These are phyloP conservation scores for Zygoascus sp. DNA, from an alignment of 1,139 yeast species.

Conservation along the genomic window DNA sequence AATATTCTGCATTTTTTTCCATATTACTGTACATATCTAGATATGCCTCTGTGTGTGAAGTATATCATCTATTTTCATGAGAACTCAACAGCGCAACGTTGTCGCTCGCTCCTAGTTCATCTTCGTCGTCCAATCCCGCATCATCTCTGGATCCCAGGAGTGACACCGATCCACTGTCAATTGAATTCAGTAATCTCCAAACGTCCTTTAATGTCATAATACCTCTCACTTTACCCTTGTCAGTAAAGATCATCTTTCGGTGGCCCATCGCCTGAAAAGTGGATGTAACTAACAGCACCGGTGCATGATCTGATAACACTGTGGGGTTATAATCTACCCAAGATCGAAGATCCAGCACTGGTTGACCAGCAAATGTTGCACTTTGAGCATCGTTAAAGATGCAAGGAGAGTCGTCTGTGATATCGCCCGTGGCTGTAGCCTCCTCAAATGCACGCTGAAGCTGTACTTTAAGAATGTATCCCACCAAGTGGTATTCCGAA, in stretches of 20 bases:
- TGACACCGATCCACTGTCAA: slow-evolving; percentile 5
- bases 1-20: neutral
- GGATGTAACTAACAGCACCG: slow-evolving; percentile 45
- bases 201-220: slow-evolving; percentile 67
- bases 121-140: neutral
- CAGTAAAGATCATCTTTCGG: slow-evolving; percentile 48
- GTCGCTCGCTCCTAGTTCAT: neutral
- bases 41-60: neutral
- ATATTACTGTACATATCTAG: neutral
- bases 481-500: slow-evolving; percentile 34
- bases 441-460: slow-evolving; percentile 32
- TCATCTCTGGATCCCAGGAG: neutral
- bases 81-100: neutral
- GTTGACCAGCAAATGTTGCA: slow-evolving; percentile 6
- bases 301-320: slow-evolving; percentile 29
- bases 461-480: slow-evolving; percentile 41
- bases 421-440: slow-evolving; percentile 16
- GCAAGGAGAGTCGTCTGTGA: slow-evolving; percentile 19
- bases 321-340: slow-evolving; percentile 32
- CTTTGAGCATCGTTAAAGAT: slow-evolving; percentile 18
- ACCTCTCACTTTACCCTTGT: slow-evolving; percentile 44
- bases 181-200: slow-evolving; percentile 41
- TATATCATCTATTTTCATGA: neutral
- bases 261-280: slow-evolving; percentile 53
- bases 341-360: slow-evolving; percentile 22